These are phyloP conservation scores for Wickerhamiella pararugosa DNA, from an alignment of 1,139 yeast species.

Conservation along the genomic window DNA sequence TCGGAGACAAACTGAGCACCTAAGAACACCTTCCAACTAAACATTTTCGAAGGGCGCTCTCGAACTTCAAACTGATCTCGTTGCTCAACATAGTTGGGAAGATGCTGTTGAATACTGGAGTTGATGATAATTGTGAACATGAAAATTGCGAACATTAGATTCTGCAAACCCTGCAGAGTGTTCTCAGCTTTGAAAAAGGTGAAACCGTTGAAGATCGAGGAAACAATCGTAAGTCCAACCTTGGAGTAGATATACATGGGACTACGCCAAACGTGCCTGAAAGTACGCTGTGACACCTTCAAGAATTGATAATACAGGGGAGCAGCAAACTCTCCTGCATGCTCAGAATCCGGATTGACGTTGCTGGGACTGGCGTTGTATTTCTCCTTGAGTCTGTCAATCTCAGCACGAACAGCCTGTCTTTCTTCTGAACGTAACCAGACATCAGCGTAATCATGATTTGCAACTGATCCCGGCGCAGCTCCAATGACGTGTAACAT, in stretches of 20 bases:
- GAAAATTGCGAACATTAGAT: constrained; percentile 44
- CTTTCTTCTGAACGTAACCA: constrained; percentile 51
- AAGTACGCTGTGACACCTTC: constrained; percentile 37
- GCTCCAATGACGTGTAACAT: constrained; percentile 71
- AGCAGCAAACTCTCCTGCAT: constrained; percentile 27
- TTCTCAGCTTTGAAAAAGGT: constrained; percentile 55
- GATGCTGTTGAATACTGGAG: constrained; percentile 54
- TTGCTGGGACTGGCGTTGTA: constrained; percentile 17
- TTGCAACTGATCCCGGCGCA: constrained; percentile 60
- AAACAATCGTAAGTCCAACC: constrained; percentile 34
- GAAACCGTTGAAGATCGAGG: constrained; percentile 57
- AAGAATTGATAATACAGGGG: constrained; percentile 34
- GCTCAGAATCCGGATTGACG: constrained; percentile 16
- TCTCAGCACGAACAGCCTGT: constrained; percentile 25
- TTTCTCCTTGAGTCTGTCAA: constrained; percentile 29
- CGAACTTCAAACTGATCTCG: constrained; percentile 78
- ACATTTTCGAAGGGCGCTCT: constrained; percentile 65
- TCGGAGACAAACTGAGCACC: constrained; percentile 56
- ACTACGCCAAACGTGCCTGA: constrained; percentile 62
- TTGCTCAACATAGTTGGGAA: constrained; percentile 56
- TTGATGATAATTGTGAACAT: constrained; percentile 50
- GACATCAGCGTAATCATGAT: constrained; percentile 47
- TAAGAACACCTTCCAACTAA: constrained; percentile 46
- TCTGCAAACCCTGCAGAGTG: constrained; percentile 34
- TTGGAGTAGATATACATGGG: constrained; percentile 59